Conservation (phyloP, 2,329 filamentous ascomycete genomes). For the Alternaria triticimaculans region DNA sequence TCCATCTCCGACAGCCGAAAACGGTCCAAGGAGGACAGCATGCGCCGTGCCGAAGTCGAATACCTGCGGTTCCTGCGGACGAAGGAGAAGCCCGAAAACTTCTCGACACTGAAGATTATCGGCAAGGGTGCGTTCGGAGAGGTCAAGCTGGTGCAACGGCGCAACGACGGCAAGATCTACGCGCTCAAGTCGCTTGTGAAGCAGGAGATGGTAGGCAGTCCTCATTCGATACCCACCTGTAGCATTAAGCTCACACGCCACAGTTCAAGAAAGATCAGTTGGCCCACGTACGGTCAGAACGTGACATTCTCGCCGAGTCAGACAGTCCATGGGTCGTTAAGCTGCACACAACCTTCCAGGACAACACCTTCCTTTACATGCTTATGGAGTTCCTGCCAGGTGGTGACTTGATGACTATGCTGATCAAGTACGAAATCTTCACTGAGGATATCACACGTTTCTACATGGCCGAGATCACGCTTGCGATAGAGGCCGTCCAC, state of each 20-base stretch:
- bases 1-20: conserved; percentile 77
- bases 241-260: conserved; percentile 22
- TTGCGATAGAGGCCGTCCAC: conserved; percentile 98
- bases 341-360: conserved; percentile 97
- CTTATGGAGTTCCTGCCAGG: conserved; percentile 99
- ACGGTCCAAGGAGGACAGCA: conserved; percentile 82
- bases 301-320: conserved; percentile 97
- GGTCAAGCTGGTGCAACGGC: conserved; percentile 96
- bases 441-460: conserved; percentile 98
- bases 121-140: conserved; percentile 99
- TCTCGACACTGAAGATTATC: conserved; percentile 95
- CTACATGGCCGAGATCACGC: conserved; percentile 97
- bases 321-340: conserved; percentile 99
- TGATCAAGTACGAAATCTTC: conserved; percentile 99
- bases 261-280: conserved; percentile 96
- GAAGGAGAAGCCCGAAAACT: conserved; percentile 92
- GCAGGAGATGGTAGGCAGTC: conserved; percentile 77
- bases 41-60: conserved; percentile 86
- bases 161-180: conserved; percentile 95
- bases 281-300: conserved; percentile 94
- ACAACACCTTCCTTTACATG: conserved; percentile 95
- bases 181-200: conserved; percentile 98
- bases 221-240: not conserved
- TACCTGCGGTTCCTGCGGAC: conserved; percentile 94
- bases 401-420: conserved; percentile 99